Conservation (phyloP, 352 stramenopile species). For the Globisporangium ultimum region DNA sequence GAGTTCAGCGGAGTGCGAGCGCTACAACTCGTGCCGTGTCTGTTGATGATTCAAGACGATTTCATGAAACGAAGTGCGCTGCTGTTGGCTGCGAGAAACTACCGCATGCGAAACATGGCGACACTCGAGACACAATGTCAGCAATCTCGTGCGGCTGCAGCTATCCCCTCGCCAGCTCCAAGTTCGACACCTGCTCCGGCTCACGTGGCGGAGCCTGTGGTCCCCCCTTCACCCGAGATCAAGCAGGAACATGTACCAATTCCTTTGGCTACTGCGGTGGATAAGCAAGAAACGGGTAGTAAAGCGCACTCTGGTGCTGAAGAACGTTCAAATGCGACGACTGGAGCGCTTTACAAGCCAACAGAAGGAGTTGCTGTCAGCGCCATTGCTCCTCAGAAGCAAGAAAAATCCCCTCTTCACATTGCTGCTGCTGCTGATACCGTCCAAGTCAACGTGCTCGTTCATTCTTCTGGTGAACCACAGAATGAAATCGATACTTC, state of each 20-base stretch:
- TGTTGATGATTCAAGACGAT: conserved; percentile 63
- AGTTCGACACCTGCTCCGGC: not conserved
- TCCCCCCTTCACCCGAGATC: not conserved
- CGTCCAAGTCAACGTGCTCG: too few relatives aligned
- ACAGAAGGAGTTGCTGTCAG: not conserved
- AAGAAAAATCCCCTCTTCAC: not conserved
- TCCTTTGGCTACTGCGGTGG: too few relatives aligned
- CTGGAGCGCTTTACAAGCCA: not conserved
- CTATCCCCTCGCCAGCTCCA: not conserved
- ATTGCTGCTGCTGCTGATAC: not conserved
- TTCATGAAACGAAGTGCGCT: conserved; percentile 51
- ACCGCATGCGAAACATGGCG: conserved; percentile 38
- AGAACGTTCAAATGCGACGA: not conserved
- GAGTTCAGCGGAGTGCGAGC: conserved; percentile 54
- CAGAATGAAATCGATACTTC: too few relatives aligned
- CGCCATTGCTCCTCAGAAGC: not conserved
- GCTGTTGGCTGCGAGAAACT: conserved; percentile 48
- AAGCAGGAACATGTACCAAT: not conserved
- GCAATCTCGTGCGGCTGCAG: conserved; percentile 3
- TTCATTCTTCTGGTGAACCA: too few relatives aligned
- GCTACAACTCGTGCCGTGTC: conserved; percentile 61
- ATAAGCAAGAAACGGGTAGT: too few relatives aligned
- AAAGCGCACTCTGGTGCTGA: not conserved
- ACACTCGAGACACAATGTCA: conserved; percentile 34
- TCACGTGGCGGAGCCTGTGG: not conserved